These are phyloP conservation scores for Tetrapisispora namnaoensis DNA, from an alignment of 805 yeast species.

Conservation along the genomic window DNA sequence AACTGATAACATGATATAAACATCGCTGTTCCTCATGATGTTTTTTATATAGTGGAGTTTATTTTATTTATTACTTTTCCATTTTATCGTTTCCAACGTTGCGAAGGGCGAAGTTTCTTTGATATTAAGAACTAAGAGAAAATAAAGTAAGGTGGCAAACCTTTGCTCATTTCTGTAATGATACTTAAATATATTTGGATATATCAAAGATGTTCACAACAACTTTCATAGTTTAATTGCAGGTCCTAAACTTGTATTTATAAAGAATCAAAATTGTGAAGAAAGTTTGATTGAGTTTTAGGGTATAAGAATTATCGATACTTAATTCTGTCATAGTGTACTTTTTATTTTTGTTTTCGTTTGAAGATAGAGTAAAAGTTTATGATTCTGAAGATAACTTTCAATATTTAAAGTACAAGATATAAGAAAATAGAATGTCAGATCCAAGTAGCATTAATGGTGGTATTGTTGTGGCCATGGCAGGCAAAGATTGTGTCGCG, in stretches of 20 bases:
- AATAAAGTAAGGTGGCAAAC: constrained; percentile 3
- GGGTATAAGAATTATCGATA: too few species aligned
- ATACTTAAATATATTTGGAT: not conserved
- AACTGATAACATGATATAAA: too few species aligned
- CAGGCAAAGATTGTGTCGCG: constrained; percentile 96
- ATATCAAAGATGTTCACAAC: not conserved
- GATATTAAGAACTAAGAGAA: not conserved
- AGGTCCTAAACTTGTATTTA: too few species aligned
- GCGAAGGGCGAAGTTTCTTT: not conserved
- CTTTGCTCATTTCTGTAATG: not conserved
- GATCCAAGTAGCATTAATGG: constrained; percentile 78
- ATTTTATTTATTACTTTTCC: too few species aligned
- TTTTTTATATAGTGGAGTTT: too few species aligned
- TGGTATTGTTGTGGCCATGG: constrained; percentile 98
- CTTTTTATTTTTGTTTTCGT: too few species aligned
- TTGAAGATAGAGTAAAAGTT: too few species aligned
- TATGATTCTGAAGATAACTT: not conserved
- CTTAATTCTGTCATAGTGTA: too few species aligned
- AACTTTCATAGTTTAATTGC: too few species aligned
- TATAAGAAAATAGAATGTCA: constrained; percentile 37
- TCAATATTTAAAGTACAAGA: not conserved
- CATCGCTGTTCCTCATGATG: too few species aligned
- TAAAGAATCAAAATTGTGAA: too few species aligned
- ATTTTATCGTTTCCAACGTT: constrained; percentile 1
- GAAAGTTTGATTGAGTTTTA: too few species aligned